Conservation (phyloP, 257 asterid genomes). For the Solanum medicagineum region DNA sequence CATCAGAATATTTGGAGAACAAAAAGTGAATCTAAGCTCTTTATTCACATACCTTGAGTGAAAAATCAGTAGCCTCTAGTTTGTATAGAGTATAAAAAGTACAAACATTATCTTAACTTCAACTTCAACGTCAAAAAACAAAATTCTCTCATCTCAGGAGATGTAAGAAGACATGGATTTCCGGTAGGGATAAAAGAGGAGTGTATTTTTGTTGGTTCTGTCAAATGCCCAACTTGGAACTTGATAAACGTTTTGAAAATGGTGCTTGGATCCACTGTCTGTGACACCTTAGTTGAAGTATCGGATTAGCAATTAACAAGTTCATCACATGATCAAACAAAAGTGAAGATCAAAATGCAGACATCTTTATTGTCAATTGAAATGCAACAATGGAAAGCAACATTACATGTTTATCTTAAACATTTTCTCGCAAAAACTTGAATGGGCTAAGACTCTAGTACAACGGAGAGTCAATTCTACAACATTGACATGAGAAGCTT, state of each 20-base stretch:
- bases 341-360: background rate
- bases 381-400: background rate
- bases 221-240: background rate
- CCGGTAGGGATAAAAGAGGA: background rate
- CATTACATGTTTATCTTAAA: background rate
- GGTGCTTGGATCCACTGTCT: background rate
- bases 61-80: slow-evolving; percentile 27
- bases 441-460: background rate
- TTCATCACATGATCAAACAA: background rate
- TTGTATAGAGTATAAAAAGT: no score
- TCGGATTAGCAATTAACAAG: background rate
- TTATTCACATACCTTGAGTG: slow-evolving; percentile 43
- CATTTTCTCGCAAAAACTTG: background rate
- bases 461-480: background rate
- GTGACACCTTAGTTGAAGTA: background rate
- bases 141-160: background rate
- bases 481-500: background rate
- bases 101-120: background rate
- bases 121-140: background rate
- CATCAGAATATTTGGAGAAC: slow-evolving; percentile 1
- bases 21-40: background rate
- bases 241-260: background rate
- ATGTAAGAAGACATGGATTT: background rate
- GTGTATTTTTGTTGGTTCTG: background rate
- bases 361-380: background rate